These are phyloP conservation scores for Xylaria sp. DNA, from an alignment of 2,329 filamentous ascomycete genomes.

Conservation along the genomic window DNA sequence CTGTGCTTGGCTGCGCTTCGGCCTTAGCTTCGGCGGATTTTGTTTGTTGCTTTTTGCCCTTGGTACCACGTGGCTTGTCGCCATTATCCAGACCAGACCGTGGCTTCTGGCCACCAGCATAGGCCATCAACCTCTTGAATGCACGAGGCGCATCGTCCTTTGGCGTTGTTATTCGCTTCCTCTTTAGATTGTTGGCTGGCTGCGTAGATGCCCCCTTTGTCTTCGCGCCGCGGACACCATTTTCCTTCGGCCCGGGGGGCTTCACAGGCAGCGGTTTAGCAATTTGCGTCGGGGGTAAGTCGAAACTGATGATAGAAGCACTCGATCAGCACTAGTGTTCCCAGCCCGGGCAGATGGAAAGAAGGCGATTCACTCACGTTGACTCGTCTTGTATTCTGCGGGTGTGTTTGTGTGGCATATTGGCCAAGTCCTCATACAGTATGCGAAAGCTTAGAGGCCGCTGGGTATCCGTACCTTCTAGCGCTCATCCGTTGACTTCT, in stretches of 20 bases:
- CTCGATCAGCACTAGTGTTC: constrained; percentile 35
- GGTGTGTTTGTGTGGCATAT: constrained; percentile 90
- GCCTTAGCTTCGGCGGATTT: constrained; percentile 31
- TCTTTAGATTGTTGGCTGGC: constrained; percentile 58
- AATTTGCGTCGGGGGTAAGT: constrained; percentile 60
- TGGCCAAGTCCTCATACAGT: neutral
- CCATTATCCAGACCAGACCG: constrained; percentile 78
- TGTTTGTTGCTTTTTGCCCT: constrained; percentile 46
- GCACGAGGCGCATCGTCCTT: constrained; percentile 87
- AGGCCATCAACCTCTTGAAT: constrained; percentile 86
- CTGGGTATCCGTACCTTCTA: neutral
- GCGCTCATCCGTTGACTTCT: neutral
- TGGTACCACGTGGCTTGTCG: constrained; percentile 50
- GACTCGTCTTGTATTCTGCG: constrained; percentile 67
- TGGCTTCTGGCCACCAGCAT: constrained; percentile 69
- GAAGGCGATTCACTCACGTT: constrained; percentile 55
- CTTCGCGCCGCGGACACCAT: constrained; percentile 31
- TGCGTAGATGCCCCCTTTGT: constrained; percentile 36
- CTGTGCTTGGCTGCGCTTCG: constrained; percentile 38
- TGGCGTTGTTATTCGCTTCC: constrained; percentile 57
- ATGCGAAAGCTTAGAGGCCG: neutral
- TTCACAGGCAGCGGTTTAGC: constrained; percentile 63
- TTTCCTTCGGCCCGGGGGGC: constrained; percentile 47
- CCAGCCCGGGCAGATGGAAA: constrained; percentile 27
- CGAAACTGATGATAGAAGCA: constrained; percentile 53